Evolutionary conservation across 2,329 filamentous ascomycete genomes (phyloP), one percentile per base, ranked within the genome.

Genomic region (Xylaria sp.): DNA sequence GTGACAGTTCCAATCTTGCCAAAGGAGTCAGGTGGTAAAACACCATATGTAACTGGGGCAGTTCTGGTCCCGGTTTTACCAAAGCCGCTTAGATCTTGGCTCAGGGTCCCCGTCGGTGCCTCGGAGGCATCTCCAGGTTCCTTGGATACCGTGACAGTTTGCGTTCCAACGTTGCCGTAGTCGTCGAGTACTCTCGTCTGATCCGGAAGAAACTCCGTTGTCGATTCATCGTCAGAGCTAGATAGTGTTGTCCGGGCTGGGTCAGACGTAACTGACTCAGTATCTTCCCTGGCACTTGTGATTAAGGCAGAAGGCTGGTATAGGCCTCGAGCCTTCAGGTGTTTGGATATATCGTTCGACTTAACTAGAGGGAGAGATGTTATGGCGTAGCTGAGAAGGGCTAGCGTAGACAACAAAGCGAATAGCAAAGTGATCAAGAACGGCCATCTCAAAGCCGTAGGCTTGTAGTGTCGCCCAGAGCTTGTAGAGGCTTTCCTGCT

Each of bases 371-470:
- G 59, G 29, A 62, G 54, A 49, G 41, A 29, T 10, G 7, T 10
- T 7, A 58, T 19, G 19, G 59, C 59, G 29, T 62, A 62, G 35
- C 31, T 54, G 13, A 62, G 54, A 21, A 49, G 31, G 3, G 33
- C 54, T 9, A 62, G 21, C 3, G 48, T 58, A 23, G 48, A 40
- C 13, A 58, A 23, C 10, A 62, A 21, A 21, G 54, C 54, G 1
- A 37, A 21, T 19, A 58, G 29, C 7, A 62, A 27, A 44, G 27
- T 33, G 4, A 51, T 4, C 11, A 58, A 54, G 37, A 48, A 62
- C 11, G 59, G 48, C 54, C 54, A 54, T 13, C 48, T 54, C 43
- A 62, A 48, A 17, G 59, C 54, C 10, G 59, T 62, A 31, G 59
- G 54, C 25, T 62, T 62, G 21, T 58, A 62, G 13, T 62, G 41